A percentile compares a stretch with the other conserved stretches of the same genome.
Evolutionary conservation across 1,284 basidiomycete genomes (phyloP).

Genomic region (Boletus sp.): DNA sequence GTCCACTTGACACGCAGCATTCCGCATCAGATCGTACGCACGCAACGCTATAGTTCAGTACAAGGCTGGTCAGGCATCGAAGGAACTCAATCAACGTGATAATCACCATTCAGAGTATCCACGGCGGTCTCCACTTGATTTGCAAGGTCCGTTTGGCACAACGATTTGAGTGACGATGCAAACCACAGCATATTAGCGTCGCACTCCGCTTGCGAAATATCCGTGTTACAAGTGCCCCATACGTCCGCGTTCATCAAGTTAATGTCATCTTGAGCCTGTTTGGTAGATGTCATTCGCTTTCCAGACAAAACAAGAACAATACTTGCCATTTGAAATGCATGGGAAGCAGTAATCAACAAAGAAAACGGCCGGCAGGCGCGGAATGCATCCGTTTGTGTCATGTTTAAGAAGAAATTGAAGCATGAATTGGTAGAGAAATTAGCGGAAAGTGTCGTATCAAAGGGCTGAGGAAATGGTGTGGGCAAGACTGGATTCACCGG

Average conservation of each 20-base stretch:
- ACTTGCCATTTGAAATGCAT: slow-evolving; percentile 57
- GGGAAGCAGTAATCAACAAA: slow-evolving; percentile 62
- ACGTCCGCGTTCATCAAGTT: slow-evolving; percentile 67
- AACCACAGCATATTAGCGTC: slow-evolving; percentile 65
- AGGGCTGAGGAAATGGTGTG: slow-evolving; percentile 77
- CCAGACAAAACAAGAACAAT: slow-evolving; percentile 23
- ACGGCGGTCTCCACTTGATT: slow-evolving; percentile 53
- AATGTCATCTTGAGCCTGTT: slow-evolving; percentile 66
- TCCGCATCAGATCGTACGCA: slow-evolving; percentile 60
- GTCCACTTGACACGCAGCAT: slow-evolving; percentile 58
- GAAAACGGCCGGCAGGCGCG: slow-evolving; percentile 76
- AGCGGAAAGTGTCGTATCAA: slow-evolving; percentile 62
- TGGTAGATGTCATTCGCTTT: slow-evolving; percentile 15
- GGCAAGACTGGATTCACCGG: slow-evolving; percentile 52
- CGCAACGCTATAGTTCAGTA: slow-evolving; percentile 49
- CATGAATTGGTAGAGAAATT: slow-evolving; percentile 70
- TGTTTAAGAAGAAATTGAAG: slow-evolving; percentile 70
- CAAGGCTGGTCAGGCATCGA: slow-evolving; percentile 1
- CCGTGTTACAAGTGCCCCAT: slow-evolving; percentile 79
- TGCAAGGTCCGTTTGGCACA: slow-evolving; percentile 58
- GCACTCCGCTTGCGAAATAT: slow-evolving; percentile 52
- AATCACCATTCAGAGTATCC: slow-evolving; percentile 55
- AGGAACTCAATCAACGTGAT: neutral
- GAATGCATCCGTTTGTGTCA: slow-evolving; percentile 66
- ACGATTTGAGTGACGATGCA: slow-evolving; percentile 46